Evolutionary conservation across 2,329 filamentous ascomycete genomes (phyloP), one percentile per base, ranked within the genome.

Genomic region (Trichoderma guizhouense): DNA sequence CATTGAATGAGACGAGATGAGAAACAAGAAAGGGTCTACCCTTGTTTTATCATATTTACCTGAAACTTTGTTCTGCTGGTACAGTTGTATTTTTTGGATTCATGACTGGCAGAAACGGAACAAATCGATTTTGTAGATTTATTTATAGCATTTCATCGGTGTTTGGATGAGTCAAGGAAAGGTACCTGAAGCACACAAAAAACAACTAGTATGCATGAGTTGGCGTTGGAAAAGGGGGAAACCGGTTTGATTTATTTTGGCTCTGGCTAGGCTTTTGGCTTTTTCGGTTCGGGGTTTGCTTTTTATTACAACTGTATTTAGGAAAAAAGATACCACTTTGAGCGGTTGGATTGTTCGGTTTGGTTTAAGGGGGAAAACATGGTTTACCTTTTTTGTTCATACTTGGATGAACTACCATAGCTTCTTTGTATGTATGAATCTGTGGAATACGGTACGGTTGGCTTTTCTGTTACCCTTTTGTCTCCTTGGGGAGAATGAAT

Each of bases 1-100:
- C 79, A 80, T 73, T 81, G 71, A 78, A n/a, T 14, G 24, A 62
- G n/a, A 18, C 14, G 24, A 47, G 24, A 51, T 7, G 39, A 9
- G 9, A 7, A 26, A 3, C 12, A 11, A 2, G 2, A 39, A 18
- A 24, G n/a, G 11, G 47, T 53, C 11, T 24, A 24, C 47, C 18
- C 3, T 7, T 14, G 5, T 8, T 7, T 21, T 32, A 12, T 60
- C 9, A 66, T 26, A 26, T 32, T 66, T 11, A 26, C 9, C 30
- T 26, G 21, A 43, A 39, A 53, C 39, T 34, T 34, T 51, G 9
- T 18, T 28, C 36, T 65, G 47, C 47, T 14, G 14, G n/a, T 55
- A 9, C 30, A 55, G n/a, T 66, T 36, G 24, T 28, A 28, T 14
- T 24, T 32, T 21, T 64, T 64, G 51, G 11, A n/a, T 69, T 62